Evolutionary conservation across 1,284 basidiomycete genomes (phyloP).

Genomic region (Trichosporon coremiiforme): DNA sequence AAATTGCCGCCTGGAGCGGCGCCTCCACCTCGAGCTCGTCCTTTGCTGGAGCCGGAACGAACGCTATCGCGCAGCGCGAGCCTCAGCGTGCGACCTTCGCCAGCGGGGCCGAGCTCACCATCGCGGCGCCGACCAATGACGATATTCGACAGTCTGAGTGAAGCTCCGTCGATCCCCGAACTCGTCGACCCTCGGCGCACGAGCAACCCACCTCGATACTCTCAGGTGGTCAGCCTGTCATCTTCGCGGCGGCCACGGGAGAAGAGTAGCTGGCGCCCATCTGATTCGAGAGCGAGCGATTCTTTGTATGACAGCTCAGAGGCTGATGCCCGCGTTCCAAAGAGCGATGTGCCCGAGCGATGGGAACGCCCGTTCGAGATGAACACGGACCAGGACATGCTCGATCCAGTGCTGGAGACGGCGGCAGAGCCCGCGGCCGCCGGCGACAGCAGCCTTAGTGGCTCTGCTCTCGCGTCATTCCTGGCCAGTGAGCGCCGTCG

Average conservation of each 20-base stretch:
- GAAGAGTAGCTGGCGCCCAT: constrained; percentile 12
- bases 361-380: constrained; percentile 12
- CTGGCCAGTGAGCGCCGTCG: not conserved
- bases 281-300: not conserved
- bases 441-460: not conserved
- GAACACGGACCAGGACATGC: constrained; percentile 3
- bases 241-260: not conserved
- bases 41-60: not conserved
- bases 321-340: constrained; percentile 8
- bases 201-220: not conserved
- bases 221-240: not conserved
- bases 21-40: not conserved
- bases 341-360: constrained; percentile 9
- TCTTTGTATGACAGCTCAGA: constrained; percentile 2
- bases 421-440: not conserved
- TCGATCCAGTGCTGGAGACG: not conserved
- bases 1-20: not conserved
- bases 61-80: not conserved
- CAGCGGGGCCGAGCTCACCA: not conserved
- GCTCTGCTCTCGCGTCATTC: not conserved
- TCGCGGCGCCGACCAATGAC: not conserved
- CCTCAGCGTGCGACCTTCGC: not conserved
- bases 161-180: not conserved
- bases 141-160: not conserved
- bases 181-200: not conserved